Evolutionary conservation across 148 eudicot genomes (phyloP), one percentile per base, ranked within the genome.

Genomic region (Persicaria maculosa): DNA sequence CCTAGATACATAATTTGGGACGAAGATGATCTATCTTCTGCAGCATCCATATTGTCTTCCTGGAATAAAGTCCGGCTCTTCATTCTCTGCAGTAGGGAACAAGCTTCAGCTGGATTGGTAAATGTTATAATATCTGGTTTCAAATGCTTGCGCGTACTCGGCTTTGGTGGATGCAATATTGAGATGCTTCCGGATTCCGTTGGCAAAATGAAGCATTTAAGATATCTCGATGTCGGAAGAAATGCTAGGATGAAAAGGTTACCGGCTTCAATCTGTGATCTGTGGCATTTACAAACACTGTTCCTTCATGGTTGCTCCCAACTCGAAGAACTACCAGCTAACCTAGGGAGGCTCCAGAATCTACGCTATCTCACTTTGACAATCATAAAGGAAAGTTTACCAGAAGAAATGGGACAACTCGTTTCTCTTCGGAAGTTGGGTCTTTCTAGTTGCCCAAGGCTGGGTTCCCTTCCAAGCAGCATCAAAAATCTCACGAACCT

Each of bases 341-440:
- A 9, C 40, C 40, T 58, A 19, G 65, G 65, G 12, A 20, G 25
- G 40, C 65, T 58, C 1, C 36, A 58, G 10, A 58, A 22, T 22
- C 65, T 58, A 31, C 20, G 36, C 12, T 58, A 58, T 22, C 40
- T 58, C 36, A 58, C 65, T 58, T 58, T 58, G 65, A 58, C 65
- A 0, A 22, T 7, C 40, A 12, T 20, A n/a, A 25, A 52, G 55
- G 14, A 8, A 20, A 59, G 12, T 9, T 9, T 59, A 59, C 65
- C 12, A 0, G 4, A 59, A 59, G 65, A 22, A 59, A 59, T 59
- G 22, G 65, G 65, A 59, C 40, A 59, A 9, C 65, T 59, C 11
- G 22, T 12, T 12, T 22, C 40, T 59, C 40, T 59, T 7, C 4
- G 40, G 7, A 59, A 31, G 7, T 22, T 59, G 31, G 65, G 65